These are phyloP conservation scores for Starmerella davenportii DNA, from an alignment of 805 yeast species.

Conservation along the genomic window DNA sequence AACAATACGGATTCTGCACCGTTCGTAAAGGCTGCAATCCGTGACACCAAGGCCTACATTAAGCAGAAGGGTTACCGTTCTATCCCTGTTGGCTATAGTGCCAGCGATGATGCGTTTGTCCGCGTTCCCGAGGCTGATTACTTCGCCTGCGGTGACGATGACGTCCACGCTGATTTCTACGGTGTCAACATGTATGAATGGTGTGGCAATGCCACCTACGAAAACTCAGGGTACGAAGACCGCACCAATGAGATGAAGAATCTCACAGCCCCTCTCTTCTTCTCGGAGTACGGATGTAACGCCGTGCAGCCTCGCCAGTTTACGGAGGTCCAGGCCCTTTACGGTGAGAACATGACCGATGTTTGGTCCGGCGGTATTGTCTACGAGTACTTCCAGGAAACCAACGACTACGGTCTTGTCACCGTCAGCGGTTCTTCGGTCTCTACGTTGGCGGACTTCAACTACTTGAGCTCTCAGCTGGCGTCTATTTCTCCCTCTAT, in stretches of 20 bases:
- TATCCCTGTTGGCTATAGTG: constrained; percentile 88
- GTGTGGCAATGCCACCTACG: constrained; percentile 54
- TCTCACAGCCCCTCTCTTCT: constrained; percentile 63
- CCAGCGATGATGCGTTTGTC: constrained; percentile 72
- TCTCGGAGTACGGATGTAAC: constrained; percentile 83
- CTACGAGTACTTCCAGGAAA: constrained; percentile 79
- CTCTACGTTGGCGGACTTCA: constrained; percentile 43
- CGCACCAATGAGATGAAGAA: constrained; percentile 57
- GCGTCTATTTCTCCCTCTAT: constrained; percentile 35
- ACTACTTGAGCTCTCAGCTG: constrained; percentile 36
- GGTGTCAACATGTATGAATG: constrained; percentile 80
- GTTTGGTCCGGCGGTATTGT: constrained; percentile 93
- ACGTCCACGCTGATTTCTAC: constrained; percentile 49
- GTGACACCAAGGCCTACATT: constrained; percentile 73
- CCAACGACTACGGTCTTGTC: constrained; percentile 66
- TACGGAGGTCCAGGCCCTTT: constrained; percentile 54
- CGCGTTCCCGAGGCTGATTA: constrained; percentile 66
- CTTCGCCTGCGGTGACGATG: constrained; percentile 57
- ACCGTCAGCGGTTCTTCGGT: constrained; percentile 33
- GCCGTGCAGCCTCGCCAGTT: constrained; percentile 54
- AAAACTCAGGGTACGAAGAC: constrained; percentile 46
- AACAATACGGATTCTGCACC: constrained; percentile 82
- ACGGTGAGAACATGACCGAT: constrained; percentile 54
- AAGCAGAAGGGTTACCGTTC: constrained; percentile 42
- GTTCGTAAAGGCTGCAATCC: constrained; percentile 85